Base-by-base conservation (phyloP, 2,329 filamentous ascomycete species). In the Pseudomassariella vexata region DNA sequence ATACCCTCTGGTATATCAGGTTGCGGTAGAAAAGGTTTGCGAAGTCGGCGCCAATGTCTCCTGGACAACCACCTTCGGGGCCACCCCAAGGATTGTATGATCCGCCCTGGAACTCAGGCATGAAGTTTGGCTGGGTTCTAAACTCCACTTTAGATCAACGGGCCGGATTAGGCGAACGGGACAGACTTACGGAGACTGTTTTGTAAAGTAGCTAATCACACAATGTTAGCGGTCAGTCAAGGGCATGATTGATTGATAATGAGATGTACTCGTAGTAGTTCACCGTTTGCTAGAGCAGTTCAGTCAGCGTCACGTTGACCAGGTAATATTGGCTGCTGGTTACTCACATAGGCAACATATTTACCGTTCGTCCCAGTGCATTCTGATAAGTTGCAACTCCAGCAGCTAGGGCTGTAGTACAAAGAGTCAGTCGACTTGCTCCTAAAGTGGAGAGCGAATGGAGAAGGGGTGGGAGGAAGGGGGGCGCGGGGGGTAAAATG, bases 11-110 rank as follows among this genome's bases (percentile, higher is more conserved):
- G 17, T 65, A 72, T 17, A 81, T 70, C 32, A 79, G 66, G 46
- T 79, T 70, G 9, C 75, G 64, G 49, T 82, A 82, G 54, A 77
- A 81, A 4, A 82, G 49, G 35, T 80, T 79, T 2, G 71, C 76
- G 41, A 76, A 82, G 28, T 77, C 70, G 0, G 68, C 62, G 2
- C 71, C 71, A 12, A 71, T 75, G 25, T 76, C 67, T 2, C 55
- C 55, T 0, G 66, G 60, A 26, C 73, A 77, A 3, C 69, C 70
- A 15, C 65, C 74, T 47, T 70, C 62, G 0, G 73, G 75, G 4
- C 75, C 75, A 22, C 68, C 73, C 75, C 76, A 81, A 0, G 73
- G 71, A 37, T 77, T 75, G 48, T 77, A 79, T 2, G 59, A 68
- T 5, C 74, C 74, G 9, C 72, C 73, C 39, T 78, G 70, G 48